Evolutionary conservation across 805 yeast species (phyloP), one percentile per base, ranked within the genome.

Genomic region (Suhomyces kilbournensis): DNA sequence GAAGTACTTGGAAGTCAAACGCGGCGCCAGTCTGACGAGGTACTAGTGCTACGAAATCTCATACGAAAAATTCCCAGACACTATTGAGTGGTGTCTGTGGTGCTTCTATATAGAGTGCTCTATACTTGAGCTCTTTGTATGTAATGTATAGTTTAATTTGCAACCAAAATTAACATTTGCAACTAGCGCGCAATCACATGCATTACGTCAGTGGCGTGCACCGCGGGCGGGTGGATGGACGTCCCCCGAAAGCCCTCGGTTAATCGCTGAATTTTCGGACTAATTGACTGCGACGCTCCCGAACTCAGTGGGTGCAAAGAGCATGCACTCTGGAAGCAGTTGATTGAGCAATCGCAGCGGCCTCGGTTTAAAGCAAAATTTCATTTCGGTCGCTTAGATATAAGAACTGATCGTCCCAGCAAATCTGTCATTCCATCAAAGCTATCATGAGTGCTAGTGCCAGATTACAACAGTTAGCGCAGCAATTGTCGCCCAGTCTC

Each of bases 401-500:
- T 38, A 38, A 38, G 42, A 38, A 38, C 14, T 7, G 42, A 38
- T 19, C 23, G 23, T 17, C 28, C 23, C 46, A n/a, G 42, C 32
- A 10, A 28, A 40, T 40, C 44, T 40, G 20, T 19, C 44, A 7
- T 3, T 45, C 7, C 39, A 28, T 26, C 47, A 20, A 20, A 26
- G 15, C 23, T 17, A 30, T 17, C 15, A 51, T 46, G 50, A 22
- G 48, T 39, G 62, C 69, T n/a, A 54, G 47, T 44, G 59, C 57
- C 47, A 65, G 74, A 64, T 61, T 70, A 52, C 58, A 59, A 30
- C 72, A 69, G 49, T 55, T 70, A 48, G 59, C 67, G 12, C 62
- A 67, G 47, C 65, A 64, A 17, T 58, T 70, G 48, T 42, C 57
- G 28, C 67, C 69, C 22, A 60, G 60, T 53, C 17, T 43, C 9